phyloP scores from a whole-genome alignment of 2,329 filamentous ascomycete genomes.

The Pseudopithomyces maydicus region DNA sequence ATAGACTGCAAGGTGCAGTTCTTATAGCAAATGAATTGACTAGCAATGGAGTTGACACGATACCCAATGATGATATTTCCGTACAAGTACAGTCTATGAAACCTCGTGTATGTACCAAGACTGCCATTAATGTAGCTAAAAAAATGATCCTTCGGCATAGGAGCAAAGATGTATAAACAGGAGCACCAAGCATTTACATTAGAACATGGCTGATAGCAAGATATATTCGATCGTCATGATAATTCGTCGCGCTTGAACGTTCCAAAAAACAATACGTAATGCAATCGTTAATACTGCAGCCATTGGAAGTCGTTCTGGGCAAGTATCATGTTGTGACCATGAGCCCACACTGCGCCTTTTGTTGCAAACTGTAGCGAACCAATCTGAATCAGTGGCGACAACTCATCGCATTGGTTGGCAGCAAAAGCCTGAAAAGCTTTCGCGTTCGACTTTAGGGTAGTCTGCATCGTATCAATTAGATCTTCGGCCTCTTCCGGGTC shows the following conservation, averaged over 20 bases:
- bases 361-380: slow-evolving; percentile 32
- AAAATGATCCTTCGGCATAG: no score
- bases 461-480: slow-evolving; percentile 30
- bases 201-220: no score
- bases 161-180: no score
- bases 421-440: slow-evolving; percentile 32
- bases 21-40: no score
- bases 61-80: not conserved
- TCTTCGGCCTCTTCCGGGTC: slow-evolving; percentile 23
- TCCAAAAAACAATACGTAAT: not conserved
- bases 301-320: slow-evolving; percentile 37
- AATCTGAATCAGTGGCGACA: slow-evolving; percentile 36
- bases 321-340: slow-evolving; percentile 36
- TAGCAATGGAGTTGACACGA: not conserved
- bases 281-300: slow-evolving; percentile 25
- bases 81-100: not conserved
- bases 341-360: slow-evolving; percentile 32
- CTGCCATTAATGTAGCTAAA: not conserved
- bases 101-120: not conserved
- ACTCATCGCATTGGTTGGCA: slow-evolving; percentile 25
- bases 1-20: not conserved
- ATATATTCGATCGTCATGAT: no score
- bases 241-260: no score
- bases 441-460: slow-evolving; percentile 31
- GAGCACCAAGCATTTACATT: no score